These are phyloP conservation scores for Solanum hybrid DNA, from an alignment of 305 asterid species.

Conservation along the genomic window DNA sequence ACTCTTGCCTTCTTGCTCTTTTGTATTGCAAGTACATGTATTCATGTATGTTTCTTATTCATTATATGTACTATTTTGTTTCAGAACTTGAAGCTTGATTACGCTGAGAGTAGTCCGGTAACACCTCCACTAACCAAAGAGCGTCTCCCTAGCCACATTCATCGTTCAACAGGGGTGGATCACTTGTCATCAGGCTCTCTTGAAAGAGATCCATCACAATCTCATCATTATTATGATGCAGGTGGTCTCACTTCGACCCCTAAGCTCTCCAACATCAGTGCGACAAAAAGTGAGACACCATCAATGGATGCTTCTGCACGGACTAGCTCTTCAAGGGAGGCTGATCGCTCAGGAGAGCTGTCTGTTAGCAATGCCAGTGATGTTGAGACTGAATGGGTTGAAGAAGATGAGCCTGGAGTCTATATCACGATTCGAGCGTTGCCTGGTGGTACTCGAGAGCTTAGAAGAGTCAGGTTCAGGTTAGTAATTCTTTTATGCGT, in stretches of 20 bases:
- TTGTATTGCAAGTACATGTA: not conserved
- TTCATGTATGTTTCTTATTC: not conserved
- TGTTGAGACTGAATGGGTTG: constrained; percentile 89
- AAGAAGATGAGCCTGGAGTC: constrained; percentile 95
- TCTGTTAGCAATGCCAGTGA: constrained; percentile 91
- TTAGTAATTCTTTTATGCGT: constrained; percentile 17
- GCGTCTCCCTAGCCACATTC: constrained; percentile 37
- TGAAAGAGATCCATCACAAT: constrained; percentile 22
- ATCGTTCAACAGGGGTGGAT: constrained; percentile 27
- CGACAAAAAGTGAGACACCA: constrained; percentile 24
- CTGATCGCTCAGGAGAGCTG: constrained; percentile 74
- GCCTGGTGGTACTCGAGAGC: constrained; percentile 82
- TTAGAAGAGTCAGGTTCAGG: constrained; percentile 90
- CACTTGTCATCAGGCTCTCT: constrained; percentile 17
- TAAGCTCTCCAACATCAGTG: constrained; percentile 45
- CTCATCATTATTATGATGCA: constrained; percentile 16
- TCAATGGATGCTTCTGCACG: constrained; percentile 65
- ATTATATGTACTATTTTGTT: not conserved
- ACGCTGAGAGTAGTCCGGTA: constrained; percentile 59
- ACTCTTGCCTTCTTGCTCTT: not conserved
- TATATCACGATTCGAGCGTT: constrained; percentile 74
- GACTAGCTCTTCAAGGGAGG: constrained; percentile 70
- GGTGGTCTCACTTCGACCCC: constrained; percentile 43
- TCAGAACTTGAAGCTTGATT: constrained; percentile 62
- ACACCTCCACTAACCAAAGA: constrained; percentile 69